These are phyloP conservation scores for Salix arbutifolia DNA, from an alignment of 345 rosid species.

Conservation along the genomic window DNA sequence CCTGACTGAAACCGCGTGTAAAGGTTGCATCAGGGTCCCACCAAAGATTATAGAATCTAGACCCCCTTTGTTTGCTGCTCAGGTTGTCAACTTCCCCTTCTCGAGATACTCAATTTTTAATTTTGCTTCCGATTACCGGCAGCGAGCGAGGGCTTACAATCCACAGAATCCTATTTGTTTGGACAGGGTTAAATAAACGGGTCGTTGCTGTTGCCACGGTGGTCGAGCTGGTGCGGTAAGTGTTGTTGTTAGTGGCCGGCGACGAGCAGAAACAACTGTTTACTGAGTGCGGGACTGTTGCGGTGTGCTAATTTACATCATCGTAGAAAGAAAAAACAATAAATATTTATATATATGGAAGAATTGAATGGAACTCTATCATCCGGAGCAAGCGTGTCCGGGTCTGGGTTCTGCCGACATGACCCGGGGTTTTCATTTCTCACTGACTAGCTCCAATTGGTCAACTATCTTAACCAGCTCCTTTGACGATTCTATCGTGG, in stretches of 20 bases:
- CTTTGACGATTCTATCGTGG: not conserved
- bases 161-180: too few species aligned
- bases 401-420: slow-evolving; percentile 12
- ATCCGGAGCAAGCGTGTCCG: slow-evolving; percentile 20
- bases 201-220: too few species aligned
- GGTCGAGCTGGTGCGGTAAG: too few species aligned
- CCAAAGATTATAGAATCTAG: not conserved
- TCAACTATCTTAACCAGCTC: slow-evolving; percentile 23
- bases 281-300: too few species aligned
- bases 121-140: not conserved
- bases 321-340: too few species aligned
- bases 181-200: too few species aligned
- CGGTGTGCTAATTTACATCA: too few species aligned
- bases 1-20: slow-evolving; percentile 14
- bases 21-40: not conserved
- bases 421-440: slow-evolving; percentile 12
- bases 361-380: not conserved
- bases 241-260: too few species aligned
- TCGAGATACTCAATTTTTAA: not conserved
- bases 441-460: not conserved
- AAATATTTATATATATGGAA: too few species aligned
- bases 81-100: slow-evolving; percentile 1
- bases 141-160: too few species aligned
- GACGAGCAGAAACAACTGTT: too few species aligned
- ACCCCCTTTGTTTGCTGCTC: not conserved